Evolutionary conservation across 805 yeast genomes (phyloP).

Genomic region (Ogataea naganishii): DNA sequence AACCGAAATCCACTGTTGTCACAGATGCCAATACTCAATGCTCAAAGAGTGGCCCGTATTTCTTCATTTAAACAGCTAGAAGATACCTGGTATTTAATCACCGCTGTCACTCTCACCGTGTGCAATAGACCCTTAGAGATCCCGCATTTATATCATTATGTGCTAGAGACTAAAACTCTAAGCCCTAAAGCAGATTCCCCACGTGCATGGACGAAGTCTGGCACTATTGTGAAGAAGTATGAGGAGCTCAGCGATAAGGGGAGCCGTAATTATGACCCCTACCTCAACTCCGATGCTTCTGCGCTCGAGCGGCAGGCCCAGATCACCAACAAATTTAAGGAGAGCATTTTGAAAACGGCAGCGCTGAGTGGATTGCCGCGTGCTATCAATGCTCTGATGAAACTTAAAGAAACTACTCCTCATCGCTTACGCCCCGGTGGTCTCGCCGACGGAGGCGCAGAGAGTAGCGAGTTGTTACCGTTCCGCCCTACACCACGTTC

Average conservation of each 20-base stretch:
- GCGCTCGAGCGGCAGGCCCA: slow-evolving; percentile 1
- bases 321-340: slow-evolving; percentile 53
- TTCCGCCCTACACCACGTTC: too few species aligned
- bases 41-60: slow-evolving; percentile 45
- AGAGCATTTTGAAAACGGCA: slow-evolving; percentile 66
- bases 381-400: slow-evolving; percentile 69
- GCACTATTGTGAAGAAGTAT: slow-evolving; percentile 17
- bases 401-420: slow-evolving; percentile 61
- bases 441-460: too few species aligned
- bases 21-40: slow-evolving; percentile 34
- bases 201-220: slow-evolving; percentile 8
- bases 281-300: slow-evolving; percentile 31
- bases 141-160: slow-evolving; percentile 66
- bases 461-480: not conserved
- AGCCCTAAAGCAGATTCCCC: slow-evolving; percentile 9
- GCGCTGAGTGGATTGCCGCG: slow-evolving; percentile 83
- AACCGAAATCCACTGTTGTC: too few species aligned
- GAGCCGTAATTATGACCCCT: slow-evolving; percentile 8
- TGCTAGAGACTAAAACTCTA: slow-evolving; percentile 26
- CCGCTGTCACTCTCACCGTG: slow-evolving; percentile 74
- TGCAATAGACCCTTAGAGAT: slow-evolving; percentile 79
- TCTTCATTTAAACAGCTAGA: slow-evolving; percentile 47
- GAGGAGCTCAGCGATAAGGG: slow-evolving; percentile 12
- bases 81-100: slow-evolving; percentile 65
- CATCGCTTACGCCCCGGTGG: too few species aligned